Evolutionary conservation across 2,329 filamentous ascomycete species (phyloP).

Genomic region (Metarhizium brunneum): DNA sequence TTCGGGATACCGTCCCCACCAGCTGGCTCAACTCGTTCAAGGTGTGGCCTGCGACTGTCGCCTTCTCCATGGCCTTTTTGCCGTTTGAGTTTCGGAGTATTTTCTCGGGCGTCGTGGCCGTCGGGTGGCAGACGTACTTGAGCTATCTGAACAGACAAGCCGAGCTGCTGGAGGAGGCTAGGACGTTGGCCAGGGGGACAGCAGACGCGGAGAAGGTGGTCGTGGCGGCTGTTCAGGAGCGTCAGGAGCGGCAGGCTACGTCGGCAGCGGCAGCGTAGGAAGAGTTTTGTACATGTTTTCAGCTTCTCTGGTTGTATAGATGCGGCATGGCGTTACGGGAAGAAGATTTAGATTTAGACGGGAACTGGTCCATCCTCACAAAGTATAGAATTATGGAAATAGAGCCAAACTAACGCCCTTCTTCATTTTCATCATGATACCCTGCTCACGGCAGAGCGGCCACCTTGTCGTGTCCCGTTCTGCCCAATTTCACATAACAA

Average conservation of each 20-base stretch:
- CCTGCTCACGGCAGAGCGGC: not conserved
- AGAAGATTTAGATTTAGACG: not conserved
- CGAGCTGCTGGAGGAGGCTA: conserved; percentile 31
- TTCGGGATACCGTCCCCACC: conserved; percentile 66
- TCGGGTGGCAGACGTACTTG: conserved; percentile 90
- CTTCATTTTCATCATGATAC: too few relatives aligned
- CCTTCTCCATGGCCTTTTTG: conserved; percentile 79
- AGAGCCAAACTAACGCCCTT: too few relatives aligned
- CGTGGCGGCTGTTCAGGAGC: not conserved
- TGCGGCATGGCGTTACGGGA: not conserved
- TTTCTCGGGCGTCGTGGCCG: conserved; percentile 69
- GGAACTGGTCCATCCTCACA: too few relatives aligned
- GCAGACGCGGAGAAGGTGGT: not conserved
- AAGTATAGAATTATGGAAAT: too few relatives aligned
- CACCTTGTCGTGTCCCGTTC: not conserved
- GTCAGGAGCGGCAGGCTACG: not conserved
- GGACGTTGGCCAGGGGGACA: not conserved
- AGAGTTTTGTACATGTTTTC: not conserved
- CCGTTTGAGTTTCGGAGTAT: conserved; percentile 70
- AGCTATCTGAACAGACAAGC: conserved; percentile 69
- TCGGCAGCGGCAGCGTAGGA: not conserved
- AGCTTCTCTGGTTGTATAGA: not conserved
- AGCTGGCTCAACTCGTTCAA: conserved; percentile 74
- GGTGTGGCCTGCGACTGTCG: conserved; percentile 80
- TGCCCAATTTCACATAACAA: conserved; percentile 17